These are phyloP conservation scores for Pseudocercospora macadamiae DNA, from an alignment of 2,329 filamentous ascomycete genomes.

Conservation along the genomic window DNA sequence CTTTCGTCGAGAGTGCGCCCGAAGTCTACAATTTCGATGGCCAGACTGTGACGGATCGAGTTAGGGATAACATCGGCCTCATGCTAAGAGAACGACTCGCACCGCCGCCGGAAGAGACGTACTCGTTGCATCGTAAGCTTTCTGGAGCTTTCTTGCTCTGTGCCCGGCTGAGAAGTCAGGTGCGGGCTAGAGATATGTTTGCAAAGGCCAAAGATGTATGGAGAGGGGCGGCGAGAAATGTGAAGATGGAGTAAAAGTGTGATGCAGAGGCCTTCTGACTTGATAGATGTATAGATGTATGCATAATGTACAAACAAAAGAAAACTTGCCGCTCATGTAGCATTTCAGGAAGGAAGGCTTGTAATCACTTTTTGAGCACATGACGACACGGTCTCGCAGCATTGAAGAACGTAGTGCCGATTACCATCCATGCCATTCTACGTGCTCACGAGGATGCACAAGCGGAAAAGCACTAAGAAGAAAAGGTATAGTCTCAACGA, in stretches of 20 bases:
- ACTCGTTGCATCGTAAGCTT: slow-evolving; percentile 90
- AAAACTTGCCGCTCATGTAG: too few species aligned
- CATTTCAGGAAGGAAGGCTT: too few species aligned
- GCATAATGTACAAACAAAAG: not conserved
- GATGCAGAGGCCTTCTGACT: not conserved
- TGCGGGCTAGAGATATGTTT: slow-evolving; percentile 82
- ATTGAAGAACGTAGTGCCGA: too few species aligned
- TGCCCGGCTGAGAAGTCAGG: slow-evolving; percentile 79
- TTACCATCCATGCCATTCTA: too few species aligned
- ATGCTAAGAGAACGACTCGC: slow-evolving; percentile 89
- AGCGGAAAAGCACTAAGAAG: too few species aligned
- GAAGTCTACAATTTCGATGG: slow-evolving; percentile 88
- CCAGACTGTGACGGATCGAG: slow-evolving; percentile 95
- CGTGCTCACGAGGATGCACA: too few species aligned
- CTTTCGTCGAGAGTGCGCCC: slow-evolving; percentile 75
- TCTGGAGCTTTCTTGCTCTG: slow-evolving; percentile 94
- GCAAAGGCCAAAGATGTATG: slow-evolving; percentile 53
- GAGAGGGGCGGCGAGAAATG: slow-evolving; percentile 30
- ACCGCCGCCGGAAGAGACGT: slow-evolving; percentile 96
- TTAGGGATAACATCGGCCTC: slow-evolving; percentile 82
- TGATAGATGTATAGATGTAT: slow-evolving; percentile 1
- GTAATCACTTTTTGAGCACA: too few species aligned
- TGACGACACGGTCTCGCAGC: too few species aligned
- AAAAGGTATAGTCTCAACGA: too few species aligned
- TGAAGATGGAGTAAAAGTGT: slow-evolving; percentile 16